Conservation (phyloP, 1,139 yeast species). For the Eremothecium sinecaudum region DNA sequence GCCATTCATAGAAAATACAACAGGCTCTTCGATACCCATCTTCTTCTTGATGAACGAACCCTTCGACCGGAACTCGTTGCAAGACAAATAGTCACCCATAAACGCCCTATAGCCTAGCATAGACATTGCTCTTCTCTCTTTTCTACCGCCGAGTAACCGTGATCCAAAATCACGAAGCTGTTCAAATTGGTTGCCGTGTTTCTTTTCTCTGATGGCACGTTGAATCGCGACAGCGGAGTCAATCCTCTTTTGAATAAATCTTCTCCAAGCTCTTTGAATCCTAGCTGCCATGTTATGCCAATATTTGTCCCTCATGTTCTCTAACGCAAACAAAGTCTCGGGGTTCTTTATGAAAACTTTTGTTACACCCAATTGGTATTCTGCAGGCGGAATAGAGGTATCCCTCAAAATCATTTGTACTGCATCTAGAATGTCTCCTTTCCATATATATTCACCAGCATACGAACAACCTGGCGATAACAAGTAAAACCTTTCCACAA, state of each 20-base stretch:
- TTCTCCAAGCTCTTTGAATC: conserved; percentile 95
- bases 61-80: conserved; percentile 62
- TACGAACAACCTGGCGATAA: conserved; percentile 85
- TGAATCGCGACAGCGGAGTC: conserved; percentile 85
- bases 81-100: conserved; percentile 86
- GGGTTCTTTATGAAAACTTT: conserved; percentile 96
- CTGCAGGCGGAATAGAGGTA: conserved; percentile 69
- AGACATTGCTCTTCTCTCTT: conserved; percentile 85
- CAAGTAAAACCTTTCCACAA: conserved; percentile 90
- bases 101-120: conserved; percentile 84
- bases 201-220: conserved; percentile 71
- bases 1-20: conserved; percentile 74
- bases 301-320: conserved; percentile 92
- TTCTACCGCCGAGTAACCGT: conserved; percentile 56
- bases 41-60: conserved; percentile 64
- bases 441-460: conserved; percentile 97
- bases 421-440: conserved; percentile 77
- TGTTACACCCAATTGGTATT: conserved; percentile 89
- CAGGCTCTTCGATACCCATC: conserved; percentile 58
- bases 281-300: conserved; percentile 99
- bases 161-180: conserved; percentile 81
- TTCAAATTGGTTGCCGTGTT: conserved; percentile 73
- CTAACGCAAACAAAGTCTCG: conserved; percentile 89
- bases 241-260: conserved; percentile 67
- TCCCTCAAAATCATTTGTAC: conserved; percentile 69